Base-by-base conservation (phyloP, 2,329 filamentous ascomycete species). In the Pseudodiploospora longispora region DNA sequence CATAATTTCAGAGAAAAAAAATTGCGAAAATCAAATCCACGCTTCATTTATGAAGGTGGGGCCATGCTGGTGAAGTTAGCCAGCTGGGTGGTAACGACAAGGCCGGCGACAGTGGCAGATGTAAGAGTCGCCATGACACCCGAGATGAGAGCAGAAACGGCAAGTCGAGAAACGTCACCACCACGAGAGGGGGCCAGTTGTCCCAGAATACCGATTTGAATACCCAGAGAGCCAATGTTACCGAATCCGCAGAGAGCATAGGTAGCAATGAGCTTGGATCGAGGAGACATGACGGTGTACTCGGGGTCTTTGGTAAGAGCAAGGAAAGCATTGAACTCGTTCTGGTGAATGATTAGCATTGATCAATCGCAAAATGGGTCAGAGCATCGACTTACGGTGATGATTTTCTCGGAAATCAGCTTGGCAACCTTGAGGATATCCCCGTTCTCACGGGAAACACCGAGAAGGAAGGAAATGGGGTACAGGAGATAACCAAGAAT, bases 201-300 rank as follows among this genome's bases (percentile, higher is more conserved):
- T 4, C 83, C 79, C 42, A 95, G 74, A 47, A 94, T 87, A 70
- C 88, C 88, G 49, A 95, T 93, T 66, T 95, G 88, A 44, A 88
- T 91, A 60, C 88, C 88, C 39, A 95, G 76, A 30, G 87, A 91
- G 43, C 85, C 85, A 54, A 95, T 84, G 69, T 95, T 95, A 50
- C 87, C 89, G 61, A 88, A 88, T 28, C 80, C 80, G 65, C 87
- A 94, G 52, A 90, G 76, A 19, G 86, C 85, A 59, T 95, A 95
- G 41, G 87, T 94, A 38, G 84, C 86, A 58, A 95, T 94, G 52
- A 95, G 75, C 38, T 75, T 74, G 27, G 87, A 87, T 42, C 88
- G 86, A 10, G 77, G 68, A 30, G 78, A 80, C 49, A 95, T 73
- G 29, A 60, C 51, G 43, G 65, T 64, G 61, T 85, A 89, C 6